These are phyloP conservation scores for Mollisiaceae sp. DNA, from an alignment of 2,329 filamentous ascomycete species.

Conservation along the genomic window DNA sequence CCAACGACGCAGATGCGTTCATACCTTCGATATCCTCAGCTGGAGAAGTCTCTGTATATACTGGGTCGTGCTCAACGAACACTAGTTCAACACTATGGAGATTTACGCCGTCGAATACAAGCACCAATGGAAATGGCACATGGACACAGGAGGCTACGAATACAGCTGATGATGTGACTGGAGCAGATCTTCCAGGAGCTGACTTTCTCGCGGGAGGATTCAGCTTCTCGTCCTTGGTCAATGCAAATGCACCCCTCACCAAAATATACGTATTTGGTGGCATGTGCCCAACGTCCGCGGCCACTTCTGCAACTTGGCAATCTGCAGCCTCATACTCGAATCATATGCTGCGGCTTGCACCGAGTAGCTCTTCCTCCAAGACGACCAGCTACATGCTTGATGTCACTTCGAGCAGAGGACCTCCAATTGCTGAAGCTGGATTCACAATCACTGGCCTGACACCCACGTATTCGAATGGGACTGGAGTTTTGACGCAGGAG, in stretches of 20 bases:
- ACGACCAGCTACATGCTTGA: conserved; percentile 49
- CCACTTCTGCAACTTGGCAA: conserved; percentile 62
- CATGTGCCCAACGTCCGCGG: conserved; percentile 73
- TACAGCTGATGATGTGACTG: conserved; percentile 43
- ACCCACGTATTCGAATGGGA: conserved; percentile 71
- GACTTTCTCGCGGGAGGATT: conserved; percentile 60
- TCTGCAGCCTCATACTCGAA: conserved; percentile 78
- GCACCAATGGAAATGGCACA: conserved; percentile 53
- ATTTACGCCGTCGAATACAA: conserved; percentile 57
- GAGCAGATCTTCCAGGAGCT: conserved; percentile 48
- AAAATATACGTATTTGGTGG: conserved; percentile 70
- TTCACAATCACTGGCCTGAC: conserved; percentile 79
- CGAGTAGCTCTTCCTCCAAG: conserved; percentile 43
- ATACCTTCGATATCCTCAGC: conserved; percentile 68
- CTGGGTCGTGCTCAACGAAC: conserved; percentile 70
- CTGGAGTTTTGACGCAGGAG: conserved; percentile 70
- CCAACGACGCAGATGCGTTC: conserved; percentile 61
- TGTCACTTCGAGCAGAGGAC: conserved; percentile 52
- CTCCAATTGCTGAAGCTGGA: conserved; percentile 82
- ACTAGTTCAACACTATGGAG: conserved; percentile 68
- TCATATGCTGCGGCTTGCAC: conserved; percentile 71
- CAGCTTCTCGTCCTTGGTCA: conserved; percentile 39
- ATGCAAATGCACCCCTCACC: conserved; percentile 39
- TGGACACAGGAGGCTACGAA: conserved; percentile 56
- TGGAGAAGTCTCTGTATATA: conserved; percentile 75